Percentiles rank a stretch among this genome's conserved stretches.
phyloP scores from a whole-genome alignment of 1,284 basidiomycete species.

The Ganoderma boninense region DNA sequence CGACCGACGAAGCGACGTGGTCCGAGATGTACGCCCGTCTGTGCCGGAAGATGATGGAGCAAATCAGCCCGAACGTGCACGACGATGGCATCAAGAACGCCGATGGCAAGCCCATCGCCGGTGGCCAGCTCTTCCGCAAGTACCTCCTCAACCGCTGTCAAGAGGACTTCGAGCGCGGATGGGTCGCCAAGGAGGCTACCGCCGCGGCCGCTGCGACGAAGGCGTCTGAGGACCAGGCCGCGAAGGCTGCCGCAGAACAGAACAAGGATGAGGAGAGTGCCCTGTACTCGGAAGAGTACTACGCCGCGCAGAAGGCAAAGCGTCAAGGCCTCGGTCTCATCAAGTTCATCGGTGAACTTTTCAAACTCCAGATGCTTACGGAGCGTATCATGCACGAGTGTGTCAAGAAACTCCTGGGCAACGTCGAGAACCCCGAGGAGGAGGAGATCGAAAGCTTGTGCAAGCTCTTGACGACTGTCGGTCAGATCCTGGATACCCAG shows the following conservation, averaged over 20 bases:
- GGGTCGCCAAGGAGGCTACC: constrained; percentile 53
- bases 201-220: constrained; percentile 44
- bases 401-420: constrained; percentile 92
- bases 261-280: constrained; percentile 64
- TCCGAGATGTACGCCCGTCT: constrained; percentile 66
- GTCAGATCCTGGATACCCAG: constrained; percentile 78
- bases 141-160: constrained; percentile 75
- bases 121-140: constrained; percentile 88
- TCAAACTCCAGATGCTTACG: constrained; percentile 82
- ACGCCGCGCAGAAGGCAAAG: constrained; percentile 96
- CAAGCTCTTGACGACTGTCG: constrained; percentile 92
- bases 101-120: constrained; percentile 87
- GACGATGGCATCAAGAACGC: constrained; percentile 83
- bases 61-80: constrained; percentile 85
- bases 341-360: constrained; percentile 97
- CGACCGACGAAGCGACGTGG: constrained; percentile 57
- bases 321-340: constrained; percentile 96
- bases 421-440: constrained; percentile 95
- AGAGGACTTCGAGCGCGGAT: constrained; percentile 42
- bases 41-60: constrained; percentile 78
- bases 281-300: constrained; percentile 96
- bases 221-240: constrained; percentile 62
- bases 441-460: constrained; percentile 98
- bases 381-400: constrained; percentile 84
- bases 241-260: constrained; percentile 67